Percentiles rank a stretch among this genome's conserved stretches.
Conservation (phyloP, 2,329 filamentous ascomycete genomes). For the Hymenoscyphus fraxineus region DNA sequence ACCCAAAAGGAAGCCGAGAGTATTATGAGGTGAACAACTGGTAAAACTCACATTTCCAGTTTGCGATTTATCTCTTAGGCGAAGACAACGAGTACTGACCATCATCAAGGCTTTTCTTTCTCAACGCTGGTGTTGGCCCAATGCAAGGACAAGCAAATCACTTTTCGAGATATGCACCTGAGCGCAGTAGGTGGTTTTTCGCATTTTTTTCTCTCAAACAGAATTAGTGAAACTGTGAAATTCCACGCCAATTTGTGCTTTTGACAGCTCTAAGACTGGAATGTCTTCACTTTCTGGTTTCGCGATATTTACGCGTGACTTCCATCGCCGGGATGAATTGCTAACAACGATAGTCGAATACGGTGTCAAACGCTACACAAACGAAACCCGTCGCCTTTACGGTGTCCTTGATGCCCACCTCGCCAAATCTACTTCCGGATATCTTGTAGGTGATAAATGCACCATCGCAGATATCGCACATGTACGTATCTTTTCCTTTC, state of each 20-base stretch:
- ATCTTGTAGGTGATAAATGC: conserved; percentile 62
- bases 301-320: not conserved
- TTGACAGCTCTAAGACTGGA: not conserved
- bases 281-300: not conserved
- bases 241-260: not conserved
- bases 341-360: conserved; percentile 54
- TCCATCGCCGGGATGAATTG: not conserved
- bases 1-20: conserved; percentile 67
- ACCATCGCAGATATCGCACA: conserved; percentile 77
- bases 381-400: conserved; percentile 81
- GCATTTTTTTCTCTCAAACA: not conserved
- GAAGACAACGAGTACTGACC: not conserved
- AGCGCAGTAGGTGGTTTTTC: conserved; percentile 47
- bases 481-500: conserved; percentile 12
- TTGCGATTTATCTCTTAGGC: not conserved
- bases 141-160: conserved; percentile 86
- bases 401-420: conserved; percentile 72
- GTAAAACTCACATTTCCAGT: conserved; percentile 42
- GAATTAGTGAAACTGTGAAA: not conserved
- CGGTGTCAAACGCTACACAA: conserved; percentile 75
- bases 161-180: conserved; percentile 77
- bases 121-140: conserved; percentile 76
- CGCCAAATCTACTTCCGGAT: conserved; percentile 50
- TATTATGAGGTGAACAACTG: conserved; percentile 78
- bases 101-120: conserved; percentile 53